Base-by-base conservation (phyloP, 139 green algal genomes). In the Eudorina sp. region DNA sequence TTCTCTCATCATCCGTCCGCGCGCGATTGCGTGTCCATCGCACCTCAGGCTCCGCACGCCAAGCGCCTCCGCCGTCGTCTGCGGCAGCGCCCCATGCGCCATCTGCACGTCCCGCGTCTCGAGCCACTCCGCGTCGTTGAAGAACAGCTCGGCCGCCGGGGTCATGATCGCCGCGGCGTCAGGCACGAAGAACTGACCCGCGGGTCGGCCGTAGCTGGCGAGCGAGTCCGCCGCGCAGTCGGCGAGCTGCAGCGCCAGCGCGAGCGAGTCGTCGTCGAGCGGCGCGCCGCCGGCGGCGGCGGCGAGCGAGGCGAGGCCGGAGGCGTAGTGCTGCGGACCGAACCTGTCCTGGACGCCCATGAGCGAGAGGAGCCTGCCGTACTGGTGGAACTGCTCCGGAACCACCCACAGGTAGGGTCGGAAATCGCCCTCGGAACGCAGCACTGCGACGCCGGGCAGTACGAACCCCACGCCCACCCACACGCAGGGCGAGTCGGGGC, bases 121-220 rank as follows among this genome's bases (percentile, higher is more conserved):
- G 38, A 97, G 84, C 95, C 90, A 92, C 21, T 89, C 53, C 18
- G 95, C 95, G 75, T 97, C 95, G 72, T 97, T 96, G 81, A 95
- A 95, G 60, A 87, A 89, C 77, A 95, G 75, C 84, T 91, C 60
- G 2, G 55, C 3, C 9, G 92, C 74, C 1, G 91, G 84, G 3
- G 80, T 86, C 88, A 97, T 91, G 13, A 93, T 68, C 11, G 34
- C 46, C 2, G 43, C 3, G 0, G 66, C 34, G 64, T 88, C 82
- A 1, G 82, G 82, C 66, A 88, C 64, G 41, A 80, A 62, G 53
- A 88, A 80, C 7, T 36, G 45, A 29, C 62, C 81, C 64, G 55
- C 29, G 75, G 60, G 80, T n/a, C 80, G 60, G 29, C 72, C 85
- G 34, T 72, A 45, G 31, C 51, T 21, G 53, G 53, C n/a, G 40